Percentiles rank a stretch among this genome's conserved stretches.
These are phyloP conservation scores for Mycena maculata DNA, from an alignment of 768 basidiomycete genomes.

Conservation along the genomic window DNA sequence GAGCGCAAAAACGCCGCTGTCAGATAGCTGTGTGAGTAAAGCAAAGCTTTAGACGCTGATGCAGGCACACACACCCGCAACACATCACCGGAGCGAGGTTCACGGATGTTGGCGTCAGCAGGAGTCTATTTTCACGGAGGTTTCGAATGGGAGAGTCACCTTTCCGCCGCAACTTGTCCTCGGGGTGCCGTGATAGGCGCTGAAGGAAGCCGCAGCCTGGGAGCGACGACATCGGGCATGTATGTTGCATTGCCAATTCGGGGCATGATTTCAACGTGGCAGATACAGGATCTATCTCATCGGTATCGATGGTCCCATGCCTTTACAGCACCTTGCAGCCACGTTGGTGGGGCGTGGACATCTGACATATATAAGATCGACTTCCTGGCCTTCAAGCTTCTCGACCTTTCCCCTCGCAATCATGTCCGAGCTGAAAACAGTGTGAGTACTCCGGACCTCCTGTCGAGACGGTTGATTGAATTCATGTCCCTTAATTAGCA, in stretches of 20 bases:
- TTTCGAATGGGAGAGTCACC: conserved; percentile 7
- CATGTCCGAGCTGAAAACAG: conserved; percentile 14
- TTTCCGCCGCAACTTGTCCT: not conserved
- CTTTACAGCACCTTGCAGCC: conserved; percentile 11
- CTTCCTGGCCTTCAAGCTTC: conserved; percentile 6
- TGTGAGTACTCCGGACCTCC: too few relatives aligned
- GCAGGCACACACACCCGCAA: not conserved
- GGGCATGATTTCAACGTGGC: conserved; percentile 12
- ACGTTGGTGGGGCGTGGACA: not conserved
- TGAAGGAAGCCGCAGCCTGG: conserved; percentile 4
- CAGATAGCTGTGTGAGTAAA: not conserved
- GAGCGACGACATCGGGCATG: not conserved
- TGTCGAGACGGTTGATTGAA: too few relatives aligned
- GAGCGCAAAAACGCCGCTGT: not conserved
- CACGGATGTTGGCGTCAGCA: not conserved
- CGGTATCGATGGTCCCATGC: conserved; percentile 4
- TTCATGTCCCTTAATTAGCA: too few relatives aligned
- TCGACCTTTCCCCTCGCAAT: conserved; percentile 14
- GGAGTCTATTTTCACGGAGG: not conserved
- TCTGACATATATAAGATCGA: conserved; percentile 18
- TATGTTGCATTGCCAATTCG: conserved; percentile 7
- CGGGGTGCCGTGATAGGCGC: conserved; percentile 5
- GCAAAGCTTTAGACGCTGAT: not conserved
- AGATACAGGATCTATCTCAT: conserved; percentile 16
- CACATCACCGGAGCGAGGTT: not conserved